These are phyloP conservation scores for Starmerella apicola DNA, from an alignment of 805 yeast species.

Conservation along the genomic window DNA sequence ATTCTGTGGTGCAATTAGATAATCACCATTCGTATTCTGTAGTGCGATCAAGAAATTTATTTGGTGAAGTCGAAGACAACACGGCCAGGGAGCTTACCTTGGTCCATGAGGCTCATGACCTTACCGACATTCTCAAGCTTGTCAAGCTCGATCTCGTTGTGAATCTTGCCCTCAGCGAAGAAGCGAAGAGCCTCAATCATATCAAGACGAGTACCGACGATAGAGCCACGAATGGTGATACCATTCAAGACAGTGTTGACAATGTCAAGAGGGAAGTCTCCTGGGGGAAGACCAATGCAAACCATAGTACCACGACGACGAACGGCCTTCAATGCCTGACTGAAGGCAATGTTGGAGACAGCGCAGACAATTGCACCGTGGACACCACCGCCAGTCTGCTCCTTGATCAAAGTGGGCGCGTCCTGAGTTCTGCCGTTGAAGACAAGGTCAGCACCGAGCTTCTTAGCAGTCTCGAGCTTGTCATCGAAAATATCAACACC, in stretches of 20 bases:
- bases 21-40: no score
- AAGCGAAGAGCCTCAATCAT: slow-evolving; percentile 69
- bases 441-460: slow-evolving; percentile 54
- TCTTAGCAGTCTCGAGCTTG: slow-evolving; percentile 41
- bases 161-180: slow-evolving; percentile 58
- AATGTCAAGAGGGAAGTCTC: slow-evolving; percentile 59
- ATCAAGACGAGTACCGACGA: slow-evolving; percentile 83
- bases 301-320: slow-evolving; percentile 61
- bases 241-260: slow-evolving; percentile 64
- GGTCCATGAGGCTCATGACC: slow-evolving; percentile 66
- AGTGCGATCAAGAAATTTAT: slow-evolving; percentile 28
- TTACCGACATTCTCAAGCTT: slow-evolving; percentile 64
- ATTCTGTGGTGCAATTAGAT: no score
- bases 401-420: slow-evolving; percentile 37
- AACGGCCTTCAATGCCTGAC: slow-evolving; percentile 46
- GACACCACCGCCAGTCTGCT: slow-evolving; percentile 63
- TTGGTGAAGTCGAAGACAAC: slow-evolving; percentile 70
- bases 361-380: slow-evolving; percentile 69
- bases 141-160: slow-evolving; percentile 43
- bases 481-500: slow-evolving; percentile 62
- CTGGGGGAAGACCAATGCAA: slow-evolving; percentile 67
- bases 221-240: slow-evolving; percentile 63
- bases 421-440: slow-evolving; percentile 43
- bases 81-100: slow-evolving; percentile 79
- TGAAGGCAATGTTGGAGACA: slow-evolving; percentile 55